Evolutionary conservation across 1,284 basidiomycete species (phyloP).

Genomic region (Naganishia sp.): DNA sequence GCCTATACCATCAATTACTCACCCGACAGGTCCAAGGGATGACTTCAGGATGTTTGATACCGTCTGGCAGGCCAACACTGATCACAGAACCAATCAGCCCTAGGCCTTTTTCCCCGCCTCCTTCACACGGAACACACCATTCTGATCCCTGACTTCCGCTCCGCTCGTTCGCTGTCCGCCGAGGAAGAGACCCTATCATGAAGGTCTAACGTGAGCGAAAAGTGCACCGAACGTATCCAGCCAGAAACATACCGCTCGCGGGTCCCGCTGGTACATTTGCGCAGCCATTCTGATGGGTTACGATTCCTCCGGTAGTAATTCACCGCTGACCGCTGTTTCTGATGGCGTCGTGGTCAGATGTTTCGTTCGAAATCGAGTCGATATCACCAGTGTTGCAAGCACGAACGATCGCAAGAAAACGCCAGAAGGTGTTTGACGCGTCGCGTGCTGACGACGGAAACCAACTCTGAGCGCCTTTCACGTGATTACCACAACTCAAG

Average conservation of each 20-base stretch:
- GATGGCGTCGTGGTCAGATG: background rate
- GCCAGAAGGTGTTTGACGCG: background rate
- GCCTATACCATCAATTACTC: constrained; percentile 33
- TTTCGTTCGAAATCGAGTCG: too few relatives aligned
- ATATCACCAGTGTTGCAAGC: too few relatives aligned
- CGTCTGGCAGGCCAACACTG: constrained; percentile 91
- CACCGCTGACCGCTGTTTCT: background rate
- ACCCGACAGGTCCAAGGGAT: constrained; percentile 85
- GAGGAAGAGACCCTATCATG: constrained; percentile 71
- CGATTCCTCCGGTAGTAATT: background rate
- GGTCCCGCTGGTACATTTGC: constrained; percentile 55
- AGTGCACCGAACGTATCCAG: background rate
- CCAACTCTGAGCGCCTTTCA: too few relatives aligned
- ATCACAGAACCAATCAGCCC: constrained; percentile 31
- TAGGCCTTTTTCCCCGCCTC: background rate
- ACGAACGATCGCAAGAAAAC: background rate
- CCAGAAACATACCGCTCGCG: constrained; percentile 49
- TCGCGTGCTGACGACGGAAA: too few relatives aligned
- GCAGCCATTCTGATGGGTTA: constrained; percentile 43
- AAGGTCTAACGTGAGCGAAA: background rate
- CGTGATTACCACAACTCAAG: too few relatives aligned
- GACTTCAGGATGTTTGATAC: constrained; percentile 98
- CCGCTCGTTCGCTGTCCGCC: constrained; percentile 92
- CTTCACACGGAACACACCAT: constrained; percentile 62
- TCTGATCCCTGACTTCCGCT: constrained; percentile 94